Conservation (phyloP, 306 rosid species). For the Rosa chinensis region DNA sequence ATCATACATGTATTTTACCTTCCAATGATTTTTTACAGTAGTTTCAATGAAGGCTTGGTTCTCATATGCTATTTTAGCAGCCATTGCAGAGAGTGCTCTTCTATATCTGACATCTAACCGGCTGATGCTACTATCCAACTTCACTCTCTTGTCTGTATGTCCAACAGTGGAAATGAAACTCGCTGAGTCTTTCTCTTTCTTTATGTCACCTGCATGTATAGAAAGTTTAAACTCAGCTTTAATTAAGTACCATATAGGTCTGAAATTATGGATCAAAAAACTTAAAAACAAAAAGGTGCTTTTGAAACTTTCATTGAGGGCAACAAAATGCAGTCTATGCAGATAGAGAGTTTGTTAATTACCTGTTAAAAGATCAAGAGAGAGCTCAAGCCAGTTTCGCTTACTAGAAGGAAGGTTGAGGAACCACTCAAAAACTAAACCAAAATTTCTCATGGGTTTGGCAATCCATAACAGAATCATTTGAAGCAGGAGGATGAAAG, state of each 20-base stretch:
- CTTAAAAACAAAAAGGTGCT: neutral
- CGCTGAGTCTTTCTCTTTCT: neutral
- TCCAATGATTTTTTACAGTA: constrained; percentile 12
- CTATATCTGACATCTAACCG: constrained; percentile 1
- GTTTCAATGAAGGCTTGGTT: constrained; percentile 16
- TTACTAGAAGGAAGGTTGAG: neutral
- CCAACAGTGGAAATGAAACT: constrained; percentile 17
- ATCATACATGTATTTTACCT: constrained; percentile 12
- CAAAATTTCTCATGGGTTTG: neutral
- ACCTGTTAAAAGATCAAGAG: neutral
- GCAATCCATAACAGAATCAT: constrained; percentile 1
- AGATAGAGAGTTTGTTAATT: neutral
- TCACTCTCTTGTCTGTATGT: constrained; percentile 13
- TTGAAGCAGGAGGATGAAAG: neutral
- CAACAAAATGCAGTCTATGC: neutral
- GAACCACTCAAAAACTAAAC: neutral
- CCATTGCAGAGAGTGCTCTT: constrained; percentile 21
- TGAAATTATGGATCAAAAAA: neutral
- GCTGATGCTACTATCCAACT: constrained; percentile 9
- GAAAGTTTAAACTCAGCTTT: neutral
- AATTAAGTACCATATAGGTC: neutral
- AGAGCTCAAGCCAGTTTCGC: neutral
- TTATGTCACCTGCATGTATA: constrained; percentile 2
- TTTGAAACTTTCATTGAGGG: neutral
- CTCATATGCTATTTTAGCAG: constrained; percentile 25